Base-by-base conservation (phyloP, 2,329 filamentous ascomycete genomes). In the Aspergillus melleus region DNA sequence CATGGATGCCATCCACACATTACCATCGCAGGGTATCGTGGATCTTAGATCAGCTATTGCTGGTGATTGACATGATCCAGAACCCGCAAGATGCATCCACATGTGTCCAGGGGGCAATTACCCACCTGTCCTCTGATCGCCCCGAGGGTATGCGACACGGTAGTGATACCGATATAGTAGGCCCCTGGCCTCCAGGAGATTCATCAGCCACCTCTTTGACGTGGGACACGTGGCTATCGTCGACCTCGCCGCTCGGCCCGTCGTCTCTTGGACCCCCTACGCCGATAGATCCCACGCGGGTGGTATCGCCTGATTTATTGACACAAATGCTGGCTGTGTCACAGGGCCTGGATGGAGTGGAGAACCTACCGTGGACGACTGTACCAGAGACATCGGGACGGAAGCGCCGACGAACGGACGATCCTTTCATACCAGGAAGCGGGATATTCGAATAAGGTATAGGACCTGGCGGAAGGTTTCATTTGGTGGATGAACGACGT, bases 21-120 rank as follows among this genome's bases (percentile, higher is more conserved):
- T 42, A 58, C n/a, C 49, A 58, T 16, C 36, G 32, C 24, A 58
- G 50, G 29, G 30, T 54, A 16, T 52, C 57, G 0, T 58, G 51
- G 52, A 30, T 54, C 30, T 36, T 58, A 39, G n/a, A 32, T 14
- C 52, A 58, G 19, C 32, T 58, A 12, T n/a, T 58, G 2, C 24
- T 36, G 5, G 30, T 53, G 10, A 11, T 58, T 9, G 46, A 50
- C 30, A 36, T 46, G 20, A 32, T 58, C 42, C 36, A 19, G 2
- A 26, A 50, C 22, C 22, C 44, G 9, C 44, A 24, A 22, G 44
- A 4, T 10, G 4, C 44, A 11, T 47, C 44, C 8, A 6, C 16
- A 6, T 16, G 6, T n/a, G 14, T 5, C 16, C 16, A 6, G 14
- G 16, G 5, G 6, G 36, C 6, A 6, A 8, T 8, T 1, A 6